Base-by-base conservation (phyloP, 352 stramenopile species). In the Thraustotheca clavata region DNA sequence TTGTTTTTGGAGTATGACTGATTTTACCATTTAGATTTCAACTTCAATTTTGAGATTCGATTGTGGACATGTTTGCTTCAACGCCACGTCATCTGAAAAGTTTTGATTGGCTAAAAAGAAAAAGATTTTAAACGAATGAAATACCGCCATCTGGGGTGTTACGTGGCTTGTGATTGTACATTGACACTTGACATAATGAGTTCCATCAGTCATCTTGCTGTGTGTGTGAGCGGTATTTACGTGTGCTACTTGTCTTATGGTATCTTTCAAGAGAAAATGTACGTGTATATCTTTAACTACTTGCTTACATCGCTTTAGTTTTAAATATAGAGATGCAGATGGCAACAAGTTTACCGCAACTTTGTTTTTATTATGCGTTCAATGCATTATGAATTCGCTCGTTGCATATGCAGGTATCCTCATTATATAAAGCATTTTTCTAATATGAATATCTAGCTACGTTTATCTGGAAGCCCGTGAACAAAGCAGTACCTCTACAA, bases 221-320 rank as follows among this genome's bases (percentile, higher is more conserved):
- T 96, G 27, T 93, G 83, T 69, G 89, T 96, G 49, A 76, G 66
- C 39, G 89, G 89, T 63, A 97, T 97, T 76, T 97, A 97, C 77
- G 79, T 73, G 22, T 97, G 87, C 74, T 97, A 97, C 76, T 67
- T 97, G 41, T 94, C 83, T 11, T 96, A 95, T 70, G 88, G 88
- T 59, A 93, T 97, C 69, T 95, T 96, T 67, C 89, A 97, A 71
- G 89, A 97, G 75, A 92, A 97, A 78, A 97, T 97, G 80, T 96
- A 77, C 63, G 76, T 62, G 9, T 4, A 5, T 49, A 24, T 24
- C 9, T 35, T 62, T 11, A 31, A 26, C 12, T 4, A 43, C 14
- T 54, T 32, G 38, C 18, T 71, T 49, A 22, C 18, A 29, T 16
- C 9, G 11, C 22, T 32, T 16, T 65, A 94, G 85, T 74, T 94